Percentiles rank a stretch among this genome's conserved stretches.
Evolutionary conservation across 2,329 filamentous ascomycete species (phyloP).

Genomic region (Claviceps citrina): DNA sequence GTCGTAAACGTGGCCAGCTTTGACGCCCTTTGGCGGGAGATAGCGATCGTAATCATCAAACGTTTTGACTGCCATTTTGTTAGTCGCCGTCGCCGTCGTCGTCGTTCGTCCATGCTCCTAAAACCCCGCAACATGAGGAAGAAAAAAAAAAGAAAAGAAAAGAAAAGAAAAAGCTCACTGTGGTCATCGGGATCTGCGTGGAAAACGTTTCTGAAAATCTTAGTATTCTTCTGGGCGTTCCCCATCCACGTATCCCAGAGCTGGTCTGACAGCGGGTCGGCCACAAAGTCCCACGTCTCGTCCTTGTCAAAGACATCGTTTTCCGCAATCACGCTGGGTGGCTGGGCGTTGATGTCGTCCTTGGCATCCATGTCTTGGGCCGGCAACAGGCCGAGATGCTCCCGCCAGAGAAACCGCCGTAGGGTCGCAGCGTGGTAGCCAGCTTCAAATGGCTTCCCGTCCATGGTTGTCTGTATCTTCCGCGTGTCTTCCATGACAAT

Average conservation of each 20-base stretch:
- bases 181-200: slow-evolving; percentile 81
- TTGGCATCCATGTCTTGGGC: slow-evolving; percentile 54
- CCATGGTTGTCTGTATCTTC: slow-evolving; percentile 57
- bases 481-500: slow-evolving; percentile 80
- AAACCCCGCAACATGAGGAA: neutral
- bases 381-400: slow-evolving; percentile 70
- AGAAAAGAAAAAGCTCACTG: slow-evolving; percentile 27
- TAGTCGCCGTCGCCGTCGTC: too few relatives aligned
- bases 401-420: slow-evolving; percentile 71
- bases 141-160: neutral
- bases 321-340: slow-evolving; percentile 48
- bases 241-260: slow-evolving; percentile 55
- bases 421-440: slow-evolving; percentile 72
- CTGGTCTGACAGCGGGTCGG: slow-evolving; percentile 53
- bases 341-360: slow-evolving; percentile 57
- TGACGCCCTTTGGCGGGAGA: slow-evolving; percentile 51
- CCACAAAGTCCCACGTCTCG: slow-evolving; percentile 48
- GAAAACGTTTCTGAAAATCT: slow-evolving; percentile 64
- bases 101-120: too few relatives aligned
- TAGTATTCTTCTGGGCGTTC: slow-evolving; percentile 55
- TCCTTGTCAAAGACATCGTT: slow-evolving; percentile 49
- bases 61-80: slow-evolving; percentile 67
- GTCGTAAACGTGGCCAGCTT: slow-evolving; percentile 77
- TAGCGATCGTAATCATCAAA: slow-evolving; percentile 85
- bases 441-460: slow-evolving; percentile 60